Evolutionary conservation across 2,329 filamentous ascomycete species (phyloP), one percentile per base, ranked within the genome.

Genomic region (Fusarium tanahbumbuense): DNA sequence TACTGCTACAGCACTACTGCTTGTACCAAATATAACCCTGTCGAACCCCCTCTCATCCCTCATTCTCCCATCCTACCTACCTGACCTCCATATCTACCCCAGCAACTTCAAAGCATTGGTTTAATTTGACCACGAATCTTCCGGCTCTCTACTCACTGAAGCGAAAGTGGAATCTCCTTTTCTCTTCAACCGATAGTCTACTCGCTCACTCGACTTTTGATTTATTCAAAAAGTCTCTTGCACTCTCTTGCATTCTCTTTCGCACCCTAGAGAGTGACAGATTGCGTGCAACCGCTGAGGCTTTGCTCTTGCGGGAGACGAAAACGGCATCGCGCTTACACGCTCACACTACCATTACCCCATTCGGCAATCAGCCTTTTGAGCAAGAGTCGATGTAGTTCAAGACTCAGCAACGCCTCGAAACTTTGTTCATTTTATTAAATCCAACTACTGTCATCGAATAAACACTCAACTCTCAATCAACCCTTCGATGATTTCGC

Each of bases 251-350:
- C 48, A 37, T 28, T 42, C 16, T 58, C 54, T 53, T 37, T 47
- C 46, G 48, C 18, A 49, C 48, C 23, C 34, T 7, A 46, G 28
- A 64, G 32, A 54, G 10, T 37, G 34, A 37, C 18, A 42, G 46
- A 62, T 49, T 56, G 53, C 57, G 30, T 56, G 55, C 67, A 71
- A 64, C 53, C 52, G 56, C 60, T 62, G 66, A 65, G 70, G 70
- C 69, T 61, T 68, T 69, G 58, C 41, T 58, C 56, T 61, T 50
- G 49, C 56, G 56, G 42, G 62, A 49, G 57, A 71, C 68, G 49
- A 67, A 75, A 75, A 62, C 60, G 64, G 68, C 62, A 60, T 75
- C 71, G 67, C 63, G 69, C 73, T 75, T 75, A 74, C 70, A 75
- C 42, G 46, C 54, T 72, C 44, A 60, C 66, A 71, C 64, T 75